Evolutionary conservation across 2,329 filamentous ascomycete species (phyloP), one percentile per base, ranked within the genome.

Genomic region (Sphaerulina populicola): DNA sequence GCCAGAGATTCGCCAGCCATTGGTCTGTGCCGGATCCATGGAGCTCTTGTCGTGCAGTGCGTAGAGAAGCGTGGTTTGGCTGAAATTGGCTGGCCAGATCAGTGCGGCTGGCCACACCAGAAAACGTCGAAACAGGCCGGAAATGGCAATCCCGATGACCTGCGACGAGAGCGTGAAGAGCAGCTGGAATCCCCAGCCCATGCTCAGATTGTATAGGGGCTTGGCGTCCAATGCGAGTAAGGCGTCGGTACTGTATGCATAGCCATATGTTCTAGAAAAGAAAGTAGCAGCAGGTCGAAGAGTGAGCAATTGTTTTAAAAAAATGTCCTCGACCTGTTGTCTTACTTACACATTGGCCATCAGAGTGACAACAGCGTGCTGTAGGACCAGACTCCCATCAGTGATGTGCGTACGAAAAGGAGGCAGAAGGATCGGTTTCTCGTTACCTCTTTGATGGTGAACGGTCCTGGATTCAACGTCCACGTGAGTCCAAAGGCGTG

Each of bases 51-150:
- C 83, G 62, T 94, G 88, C 44, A 94, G 75, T 0, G 88, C 90
- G 3, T 82, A 83, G 64, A 94, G 93, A 85, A 94, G 91, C 60
- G 87, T 83, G 0, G 88, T 87, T 14, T 86, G 90, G 77, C 91
- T 89, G 48, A 94, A 74, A 0, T 88, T 93, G 14, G 84, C 83
- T 0, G 88, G 88, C 88, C 88, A 94, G 37, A 94, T 88, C 86
- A 94, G 91, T 55, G 87, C 86, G 57, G 85, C 86, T 0, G 88
- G 88, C 29, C 86, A 80, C 30, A 94, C 88, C 6, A 94, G 75
- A 64, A 89, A 93, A 40, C 86, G 80, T 52, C 88, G 76, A 1
- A 86, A 86, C 44, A 94, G 74, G 1, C 88, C 88, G 44, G 88
- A 88, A 65, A 94, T 89, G 2, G 87, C 82, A 66, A 94, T 93